Conservation (phyloP, 139 green algal genomes). For the Coelastrella sp. region DNA sequence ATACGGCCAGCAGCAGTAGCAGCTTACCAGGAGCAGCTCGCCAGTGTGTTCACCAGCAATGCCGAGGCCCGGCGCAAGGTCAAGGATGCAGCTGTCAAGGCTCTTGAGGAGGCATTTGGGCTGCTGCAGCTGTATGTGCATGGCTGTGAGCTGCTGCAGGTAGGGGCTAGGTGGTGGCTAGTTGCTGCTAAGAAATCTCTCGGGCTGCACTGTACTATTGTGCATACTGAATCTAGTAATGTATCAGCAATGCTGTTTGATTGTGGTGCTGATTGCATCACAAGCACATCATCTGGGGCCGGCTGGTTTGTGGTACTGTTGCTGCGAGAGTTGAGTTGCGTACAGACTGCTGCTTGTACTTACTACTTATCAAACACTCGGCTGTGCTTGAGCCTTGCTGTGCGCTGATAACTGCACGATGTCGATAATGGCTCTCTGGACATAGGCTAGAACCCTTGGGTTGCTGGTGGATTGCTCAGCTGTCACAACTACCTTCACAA, state of each 20-base stretch:
- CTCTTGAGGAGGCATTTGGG: conserved; percentile 56
- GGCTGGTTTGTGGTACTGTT: too few species aligned
- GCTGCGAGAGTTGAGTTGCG: too few species aligned
- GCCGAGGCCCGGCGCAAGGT: conserved; percentile 73
- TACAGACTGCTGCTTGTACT: neutral
- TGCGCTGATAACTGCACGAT: too few species aligned
- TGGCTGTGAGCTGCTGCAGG: conserved; percentile 59
- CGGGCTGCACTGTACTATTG: neutral
- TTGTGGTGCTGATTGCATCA: neutral
- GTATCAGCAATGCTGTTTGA: neutral
- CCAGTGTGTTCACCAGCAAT: conserved; percentile 76
- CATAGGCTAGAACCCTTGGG: too few species aligned
- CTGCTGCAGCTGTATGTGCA: conserved; percentile 73
- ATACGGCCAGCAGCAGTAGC: conserved; percentile 66
- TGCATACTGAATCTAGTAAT: neutral
- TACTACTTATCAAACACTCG: neutral
- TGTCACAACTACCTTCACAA: too few species aligned
- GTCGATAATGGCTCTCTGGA: too few species aligned
- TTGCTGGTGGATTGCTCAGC: too few species aligned
- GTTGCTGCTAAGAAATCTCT: neutral
- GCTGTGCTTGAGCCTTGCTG: too few species aligned
- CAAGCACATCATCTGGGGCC: neutral
- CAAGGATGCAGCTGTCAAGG: conserved; percentile 64
- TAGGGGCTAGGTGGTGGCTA: neutral
- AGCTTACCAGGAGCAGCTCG: conserved; percentile 71